Conservation (phyloP, 345 rosid genomes). For the Mallotus nudiflorus region DNA sequence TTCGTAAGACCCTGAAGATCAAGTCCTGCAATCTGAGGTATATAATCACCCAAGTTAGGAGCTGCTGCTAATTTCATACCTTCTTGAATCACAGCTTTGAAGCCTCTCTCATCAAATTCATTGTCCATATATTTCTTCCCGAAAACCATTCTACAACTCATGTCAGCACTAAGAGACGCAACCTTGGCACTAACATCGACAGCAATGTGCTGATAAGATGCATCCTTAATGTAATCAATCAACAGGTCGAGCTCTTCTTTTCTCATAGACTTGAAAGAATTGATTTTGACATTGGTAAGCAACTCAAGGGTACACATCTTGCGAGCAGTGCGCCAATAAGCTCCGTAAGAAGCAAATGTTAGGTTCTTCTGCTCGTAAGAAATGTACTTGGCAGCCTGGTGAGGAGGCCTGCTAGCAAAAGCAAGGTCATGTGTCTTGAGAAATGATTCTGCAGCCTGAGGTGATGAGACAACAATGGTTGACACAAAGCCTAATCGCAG, state of each 20-base stretch:
- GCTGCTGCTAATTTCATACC: conserved; percentile 34
- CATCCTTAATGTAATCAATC: conserved; percentile 24
- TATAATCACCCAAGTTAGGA: conserved; percentile 38
- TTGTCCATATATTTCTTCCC: conserved; percentile 42
- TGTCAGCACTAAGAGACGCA: conserved; percentile 26
- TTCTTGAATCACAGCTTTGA: conserved; percentile 42
- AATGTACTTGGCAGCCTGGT: conserved; percentile 23
- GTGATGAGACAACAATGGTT: conserved; percentile 39
- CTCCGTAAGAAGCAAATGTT: conserved; percentile 24
- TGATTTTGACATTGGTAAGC: conserved; percentile 36
- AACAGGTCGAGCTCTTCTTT: conserved; percentile 38
- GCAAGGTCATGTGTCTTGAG: conserved; percentile 42
- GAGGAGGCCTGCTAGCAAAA: conserved; percentile 39
- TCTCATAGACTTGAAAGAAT: conserved; percentile 30
- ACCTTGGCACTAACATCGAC: conserved; percentile 43
- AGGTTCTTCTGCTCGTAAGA: conserved; percentile 32
- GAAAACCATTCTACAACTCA: conserved; percentile 52
- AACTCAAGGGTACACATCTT: conserved; percentile 48
- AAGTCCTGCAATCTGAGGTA: conserved; percentile 34
- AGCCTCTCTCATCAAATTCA: conserved; percentile 40
- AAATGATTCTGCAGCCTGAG: conserved; percentile 41
- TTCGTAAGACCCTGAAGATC: conserved; percentile 46
- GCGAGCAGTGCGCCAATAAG: conserved; percentile 44
- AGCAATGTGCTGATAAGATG: conserved; percentile 6
- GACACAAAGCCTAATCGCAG: conserved; percentile 36